Conservation (phyloP, 495 filamentous ascomycete species). For the Parathielavia hyrcaniae region DNA sequence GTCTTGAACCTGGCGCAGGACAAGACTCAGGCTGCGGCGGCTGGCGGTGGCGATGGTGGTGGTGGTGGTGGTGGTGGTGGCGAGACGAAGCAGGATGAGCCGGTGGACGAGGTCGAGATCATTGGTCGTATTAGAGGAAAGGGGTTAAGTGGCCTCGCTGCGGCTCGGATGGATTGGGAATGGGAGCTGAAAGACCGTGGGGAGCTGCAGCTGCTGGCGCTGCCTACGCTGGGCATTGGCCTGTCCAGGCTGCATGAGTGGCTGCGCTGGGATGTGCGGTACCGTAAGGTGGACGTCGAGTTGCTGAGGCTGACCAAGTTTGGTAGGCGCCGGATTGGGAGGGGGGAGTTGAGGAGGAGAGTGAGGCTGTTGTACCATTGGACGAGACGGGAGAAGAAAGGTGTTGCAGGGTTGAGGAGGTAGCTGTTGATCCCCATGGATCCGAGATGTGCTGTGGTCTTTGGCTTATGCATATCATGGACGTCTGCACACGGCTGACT, state of each 20-base stretch:
- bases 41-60: not conserved
- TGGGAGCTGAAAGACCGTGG: not conserved
- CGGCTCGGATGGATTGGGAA: constrained; percentile 9
- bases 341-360: constrained; percentile 1
- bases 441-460: not conserved
- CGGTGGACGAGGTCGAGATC: not conserved
- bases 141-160: not conserved
- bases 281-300: constrained; percentile 38
- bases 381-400: not conserved
- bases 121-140: not conserved
- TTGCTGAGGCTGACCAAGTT: constrained; percentile 22
- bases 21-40: not conserved
- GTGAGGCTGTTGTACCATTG: constrained; percentile 1
- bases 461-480: too few relatives aligned
- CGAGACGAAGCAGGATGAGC: not conserved
- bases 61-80: not conserved
- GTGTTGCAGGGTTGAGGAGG: too few relatives aligned
- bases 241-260: constrained; percentile 31
- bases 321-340: not conserved
- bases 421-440: too few relatives aligned
- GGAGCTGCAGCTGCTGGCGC: constrained; percentile 37
- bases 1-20: not conserved
- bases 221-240: constrained; percentile 47
- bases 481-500: not conserved
- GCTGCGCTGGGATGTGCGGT: constrained; percentile 44